Base-by-base conservation (phyloP, 257 asterid genomes). In the Knoxia roxburghii region DNA sequence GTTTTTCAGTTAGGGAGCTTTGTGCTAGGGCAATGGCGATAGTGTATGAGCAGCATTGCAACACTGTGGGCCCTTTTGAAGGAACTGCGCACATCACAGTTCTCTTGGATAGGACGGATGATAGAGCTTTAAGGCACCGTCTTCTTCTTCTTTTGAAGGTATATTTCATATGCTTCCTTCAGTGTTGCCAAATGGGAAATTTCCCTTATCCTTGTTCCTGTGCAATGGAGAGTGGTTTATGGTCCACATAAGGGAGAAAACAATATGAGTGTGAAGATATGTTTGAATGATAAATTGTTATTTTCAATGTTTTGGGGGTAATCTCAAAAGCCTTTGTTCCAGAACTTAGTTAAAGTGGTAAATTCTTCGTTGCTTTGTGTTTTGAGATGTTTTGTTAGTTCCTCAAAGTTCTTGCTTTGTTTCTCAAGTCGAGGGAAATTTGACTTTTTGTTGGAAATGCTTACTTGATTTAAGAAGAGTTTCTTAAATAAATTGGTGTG, bases 21-120 rank as follows among this genome's bases (percentile, higher is more conserved):
- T 94, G 98, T 80, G 99, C 99, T 23, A 87, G 99, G 82, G 98
- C 99, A 68, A 88, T 94, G 99, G 83, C 99, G 61, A 94, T 94
- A 80, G 99, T 90, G 75, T 94, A 90, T 70, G 99, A 94, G 77
- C 96, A 94, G 62, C 99, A 90, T 79, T 80, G 76, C 78, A 78
- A 69, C 75, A 82, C 81, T 59, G 75, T 94, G 69, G 98, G 99
- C 49, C 78, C 95, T 57, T 94, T 94, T 77, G 99, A 90, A 81
- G 99, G 99, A 75, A 83, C 99, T 73, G 91, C 99, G 69, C 99
- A 94, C 75, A 78, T 89, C 66, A 91, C 99, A 2, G 96, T 94
- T 49, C 95, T 94, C 56, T 78, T 94, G 91, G 99, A 94, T 73
- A 85, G 97, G 77, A 94, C 99, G 35, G 87, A 85, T 87, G 99